Evolutionary conservation across 176 grass and related monocot species (phyloP), one percentile per base, ranked within the genome.

Genomic region (Echinochloa phyllopogon): DNA sequence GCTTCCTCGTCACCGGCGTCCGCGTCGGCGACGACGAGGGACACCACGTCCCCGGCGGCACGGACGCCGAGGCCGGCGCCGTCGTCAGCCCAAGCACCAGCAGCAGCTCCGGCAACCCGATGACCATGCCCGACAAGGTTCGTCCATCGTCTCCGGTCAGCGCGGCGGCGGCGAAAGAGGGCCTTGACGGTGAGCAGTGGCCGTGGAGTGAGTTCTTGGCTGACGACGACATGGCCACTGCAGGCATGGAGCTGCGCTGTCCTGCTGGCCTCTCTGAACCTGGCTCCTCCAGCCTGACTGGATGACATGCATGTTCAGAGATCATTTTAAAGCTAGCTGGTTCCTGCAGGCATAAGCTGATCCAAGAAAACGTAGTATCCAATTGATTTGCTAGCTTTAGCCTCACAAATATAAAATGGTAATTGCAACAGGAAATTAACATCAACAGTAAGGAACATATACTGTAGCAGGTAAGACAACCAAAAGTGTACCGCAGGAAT

Each of bases 1-100:
- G 92, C 14, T 98, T 93, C 69, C 92, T 98, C 74, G 72, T 94
- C 87, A 98, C 95, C 72, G 91, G 92, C 40, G 89, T 95, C 57
- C 83, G 85, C 58, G 85, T 98, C 49, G 87, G 88, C 44, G 76
- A 3, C 29, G 6, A 14, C 16, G 18, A 78, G 44, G 56, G 51
- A 23, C 38, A 39, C 57, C 14, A 42, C 50, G 38, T 72, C 49
- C 89, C 81, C 16, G 66, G 63, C 16, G 66, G 63, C 72, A 79
- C 33, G 21, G 80, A 87, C 33, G 71, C 63, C 39, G 72, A 50
- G 25, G 20, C 2, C 6, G 3, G 18, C 45, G 38, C 17, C 0
- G 60, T 14, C 21, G 6, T 79, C 44, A 87, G 78, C 72, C 88
- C 88, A 11, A 86, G 69, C 75, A 88, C 56, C 61, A 89, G 72